A percentile compares a stretch with the other conserved stretches of the same genome.
Evolutionary conservation across 495 filamentous ascomycete species (phyloP).

Genomic region (Hypoxylon fragiforme): DNA sequence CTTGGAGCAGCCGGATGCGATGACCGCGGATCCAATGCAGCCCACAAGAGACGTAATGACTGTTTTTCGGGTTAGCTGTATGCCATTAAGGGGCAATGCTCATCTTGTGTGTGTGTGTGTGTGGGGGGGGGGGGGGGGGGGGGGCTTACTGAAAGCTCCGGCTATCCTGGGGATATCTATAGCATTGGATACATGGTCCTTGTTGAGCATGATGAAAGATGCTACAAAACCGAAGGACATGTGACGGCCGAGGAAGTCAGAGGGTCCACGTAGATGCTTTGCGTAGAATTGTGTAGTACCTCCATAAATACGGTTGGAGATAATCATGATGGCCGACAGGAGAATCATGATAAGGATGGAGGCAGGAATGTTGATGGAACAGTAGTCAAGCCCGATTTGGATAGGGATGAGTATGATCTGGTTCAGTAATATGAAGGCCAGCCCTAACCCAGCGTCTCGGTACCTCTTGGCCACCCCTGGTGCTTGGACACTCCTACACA

Average conservation of each 20-base stretch:
- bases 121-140: too few species aligned
- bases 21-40: conserved; percentile 21
- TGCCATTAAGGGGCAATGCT: not conserved
- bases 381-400: conserved; percentile 29
- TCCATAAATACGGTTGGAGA: conserved; percentile 23
- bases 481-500: conserved; percentile 29
- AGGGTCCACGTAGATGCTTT: conserved; percentile 40
- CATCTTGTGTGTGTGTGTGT: not conserved
- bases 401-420: conserved; percentile 31
- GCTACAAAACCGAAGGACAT: conserved; percentile 55
- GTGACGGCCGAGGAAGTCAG: conserved; percentile 50
- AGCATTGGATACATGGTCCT: conserved; percentile 37
- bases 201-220: conserved; percentile 50
- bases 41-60: conserved; percentile 26
- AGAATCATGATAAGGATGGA: conserved; percentile 36
- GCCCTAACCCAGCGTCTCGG: conserved; percentile 29
- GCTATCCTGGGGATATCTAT: conserved; percentile 42
- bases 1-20: conserved; percentile 23
- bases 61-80: conserved; percentile 16
- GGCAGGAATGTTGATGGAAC: conserved; percentile 34
- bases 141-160: conserved; percentile 43
- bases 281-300: conserved; percentile 37
- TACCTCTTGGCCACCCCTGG: conserved; percentile 27
- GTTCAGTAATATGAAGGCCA: conserved; percentile 23
- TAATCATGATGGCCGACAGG: conserved; percentile 15